Conservation (phyloP, 495 filamentous ascomycete species). For the Hypoxylon crocopeplum region DNA sequence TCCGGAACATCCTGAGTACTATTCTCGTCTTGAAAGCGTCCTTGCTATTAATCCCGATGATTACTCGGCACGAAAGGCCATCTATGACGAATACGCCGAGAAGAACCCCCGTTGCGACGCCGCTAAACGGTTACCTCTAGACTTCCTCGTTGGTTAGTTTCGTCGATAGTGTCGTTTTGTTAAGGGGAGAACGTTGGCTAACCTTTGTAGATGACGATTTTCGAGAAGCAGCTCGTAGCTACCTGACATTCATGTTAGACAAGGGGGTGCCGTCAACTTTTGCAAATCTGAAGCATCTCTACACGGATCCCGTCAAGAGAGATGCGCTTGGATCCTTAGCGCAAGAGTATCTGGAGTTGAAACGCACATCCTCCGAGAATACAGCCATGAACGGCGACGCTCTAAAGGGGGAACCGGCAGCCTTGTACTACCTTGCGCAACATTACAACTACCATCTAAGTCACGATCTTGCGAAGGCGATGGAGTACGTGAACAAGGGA, state of each 20-base stretch:
- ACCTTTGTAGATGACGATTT: constrained; percentile 73
- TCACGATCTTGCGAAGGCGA: constrained; percentile 80
- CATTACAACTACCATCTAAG: constrained; percentile 94
- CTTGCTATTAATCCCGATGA: constrained; percentile 70
- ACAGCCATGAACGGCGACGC: constrained; percentile 57
- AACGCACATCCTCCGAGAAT: constrained; percentile 51
- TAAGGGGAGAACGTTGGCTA: constrained; percentile 14
- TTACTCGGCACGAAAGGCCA: constrained; percentile 63
- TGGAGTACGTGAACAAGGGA: constrained; percentile 82
- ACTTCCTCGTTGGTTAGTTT: constrained; percentile 78
- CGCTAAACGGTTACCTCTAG: constrained; percentile 82
- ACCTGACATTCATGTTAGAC: constrained; percentile 84
- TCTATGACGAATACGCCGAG: constrained; percentile 83
- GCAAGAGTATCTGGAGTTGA: constrained; percentile 73
- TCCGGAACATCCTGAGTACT: constrained; percentile 85
- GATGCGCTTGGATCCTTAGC: constrained; percentile 76
- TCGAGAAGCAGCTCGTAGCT: constrained; percentile 75
- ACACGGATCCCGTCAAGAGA: constrained; percentile 77
- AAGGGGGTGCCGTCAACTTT: constrained; percentile 98
- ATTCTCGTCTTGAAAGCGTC: constrained; percentile 72
- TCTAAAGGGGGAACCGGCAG: constrained; percentile 75
- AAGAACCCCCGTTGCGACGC: constrained; percentile 86
- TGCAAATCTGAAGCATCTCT: constrained; percentile 92
- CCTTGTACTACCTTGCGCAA: constrained; percentile 91
- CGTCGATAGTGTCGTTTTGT: not conserved